phyloP scores from a whole-genome alignment of 495 filamentous ascomycete species.

The Peziza echinospora region DNA sequence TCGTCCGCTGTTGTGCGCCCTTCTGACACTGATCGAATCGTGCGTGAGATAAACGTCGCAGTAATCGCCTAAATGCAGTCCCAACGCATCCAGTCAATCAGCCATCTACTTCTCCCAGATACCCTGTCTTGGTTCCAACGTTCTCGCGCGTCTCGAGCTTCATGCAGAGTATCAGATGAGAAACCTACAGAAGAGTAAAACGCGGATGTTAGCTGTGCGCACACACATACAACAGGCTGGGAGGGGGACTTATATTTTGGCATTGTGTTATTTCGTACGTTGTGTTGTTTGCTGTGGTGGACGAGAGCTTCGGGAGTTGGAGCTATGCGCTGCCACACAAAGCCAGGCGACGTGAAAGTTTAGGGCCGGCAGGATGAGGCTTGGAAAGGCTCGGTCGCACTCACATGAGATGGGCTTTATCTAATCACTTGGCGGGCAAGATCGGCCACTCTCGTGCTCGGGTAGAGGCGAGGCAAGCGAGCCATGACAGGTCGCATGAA shows the following conservation, averaged over 20 bases:
- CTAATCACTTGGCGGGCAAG: no score
- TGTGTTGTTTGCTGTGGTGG: slow-evolving; percentile 1
- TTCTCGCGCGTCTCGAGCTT: background rate
- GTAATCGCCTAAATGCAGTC: slow-evolving; percentile 55
- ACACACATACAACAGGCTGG: background rate
- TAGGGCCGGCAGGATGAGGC: slow-evolving; percentile 5
- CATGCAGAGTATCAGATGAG: slow-evolving; percentile 1
- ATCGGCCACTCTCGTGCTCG: no score
- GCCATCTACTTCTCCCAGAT: slow-evolving; percentile 7
- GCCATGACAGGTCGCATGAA: no score
- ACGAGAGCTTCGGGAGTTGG: background rate
- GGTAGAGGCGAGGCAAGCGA: no score
- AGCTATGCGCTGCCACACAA: background rate
- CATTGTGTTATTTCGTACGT: slow-evolving; percentile 35
- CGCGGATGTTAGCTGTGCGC: slow-evolving; percentile 7
- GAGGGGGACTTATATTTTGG: slow-evolving; percentile 50
- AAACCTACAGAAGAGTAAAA: slow-evolving; percentile 48
- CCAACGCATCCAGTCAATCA: slow-evolving; percentile 6
- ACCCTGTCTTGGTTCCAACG: slow-evolving; percentile 3
- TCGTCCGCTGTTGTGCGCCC: slow-evolving; percentile 87
- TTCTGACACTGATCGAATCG: slow-evolving; percentile 98
- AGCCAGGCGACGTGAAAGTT: slow-evolving; percentile 2
- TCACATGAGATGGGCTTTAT: no score
- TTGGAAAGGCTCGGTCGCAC: no score
- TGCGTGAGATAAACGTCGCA: slow-evolving; percentile 99